Evolutionary conservation across 2,329 filamentous ascomycete genomes (phyloP).

Genomic region (Cadophora sp.): DNA sequence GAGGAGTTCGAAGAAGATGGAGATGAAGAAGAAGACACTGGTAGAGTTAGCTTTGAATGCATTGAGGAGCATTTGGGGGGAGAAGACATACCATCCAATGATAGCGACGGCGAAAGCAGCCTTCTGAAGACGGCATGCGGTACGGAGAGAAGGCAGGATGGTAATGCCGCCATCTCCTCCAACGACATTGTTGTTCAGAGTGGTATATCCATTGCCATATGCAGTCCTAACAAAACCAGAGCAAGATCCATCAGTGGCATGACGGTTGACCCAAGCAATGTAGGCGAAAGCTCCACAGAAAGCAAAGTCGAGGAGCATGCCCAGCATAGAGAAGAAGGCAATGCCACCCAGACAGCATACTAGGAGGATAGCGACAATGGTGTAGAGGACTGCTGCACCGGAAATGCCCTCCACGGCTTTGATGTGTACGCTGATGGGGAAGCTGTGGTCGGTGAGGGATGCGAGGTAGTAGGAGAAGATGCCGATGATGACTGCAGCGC

Average conservation of each 20-base stretch:
- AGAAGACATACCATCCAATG: conserved; percentile 69
- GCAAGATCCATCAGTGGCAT: conserved; percentile 70
- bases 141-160: conserved; percentile 52
- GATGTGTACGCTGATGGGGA: conserved; percentile 67
- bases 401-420: conserved; percentile 81
- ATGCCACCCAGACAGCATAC: conserved; percentile 83
- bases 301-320: conserved; percentile 76
- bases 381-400: conserved; percentile 77
- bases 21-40: conserved; percentile 77
- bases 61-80: neutral
- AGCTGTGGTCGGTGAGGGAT: conserved; percentile 68
- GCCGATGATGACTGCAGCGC: conserved; percentile 74
- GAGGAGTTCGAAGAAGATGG: conserved; percentile 70
- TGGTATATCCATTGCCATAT: conserved; percentile 68
- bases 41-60: conserved; percentile 16
- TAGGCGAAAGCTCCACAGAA: conserved; percentile 84
- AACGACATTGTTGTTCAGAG: conserved; percentile 54
- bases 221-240: conserved; percentile 68
- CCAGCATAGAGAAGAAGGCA: conserved; percentile 73
- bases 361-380: conserved; percentile 72
- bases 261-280: conserved; percentile 75
- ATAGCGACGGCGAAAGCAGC: conserved; percentile 81
- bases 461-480: conserved; percentile 88
- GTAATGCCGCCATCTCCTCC: conserved; percentile 54
- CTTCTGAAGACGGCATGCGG: conserved; percentile 78